Evolutionary conservation across 768 basidiomycete genomes (phyloP).

Genomic region (Melanogaster broomeanus): DNA sequence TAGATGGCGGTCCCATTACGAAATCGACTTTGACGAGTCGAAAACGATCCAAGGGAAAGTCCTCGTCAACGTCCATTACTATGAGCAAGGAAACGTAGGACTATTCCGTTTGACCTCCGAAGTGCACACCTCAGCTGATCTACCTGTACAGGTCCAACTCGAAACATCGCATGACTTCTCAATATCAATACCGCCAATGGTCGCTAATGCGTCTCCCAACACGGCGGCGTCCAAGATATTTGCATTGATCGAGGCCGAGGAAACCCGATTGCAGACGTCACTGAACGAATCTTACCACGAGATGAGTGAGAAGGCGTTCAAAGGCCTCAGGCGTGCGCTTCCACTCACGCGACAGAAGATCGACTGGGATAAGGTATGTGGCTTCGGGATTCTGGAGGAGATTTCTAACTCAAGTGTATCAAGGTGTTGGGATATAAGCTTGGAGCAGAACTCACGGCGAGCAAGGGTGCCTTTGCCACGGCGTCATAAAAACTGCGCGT

Average conservation of each 20-base stretch:
- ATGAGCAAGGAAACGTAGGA: constrained; percentile 93
- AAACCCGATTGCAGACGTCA: constrained; percentile 75
- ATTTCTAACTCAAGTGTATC: not conserved
- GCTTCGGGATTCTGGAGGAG: not conserved
- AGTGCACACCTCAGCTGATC: not conserved
- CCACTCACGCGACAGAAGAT: constrained; percentile 92
- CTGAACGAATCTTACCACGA: constrained; percentile 83
- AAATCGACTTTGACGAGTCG: constrained; percentile 59
- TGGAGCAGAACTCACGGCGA: constrained; percentile 72
- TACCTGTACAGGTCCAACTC: constrained; percentile 78
- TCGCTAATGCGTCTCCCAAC: constrained; percentile 50
- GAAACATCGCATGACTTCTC: constrained; percentile 69
- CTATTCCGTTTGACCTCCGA: not conserved
- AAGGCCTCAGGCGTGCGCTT: constrained; percentile 83
- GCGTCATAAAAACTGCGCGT: constrained; percentile 21
- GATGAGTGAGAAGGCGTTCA: constrained; percentile 94
- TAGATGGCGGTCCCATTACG: constrained; percentile 90
- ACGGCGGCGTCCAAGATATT: constrained; percentile 70
- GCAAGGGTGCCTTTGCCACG: constrained; percentile 52
- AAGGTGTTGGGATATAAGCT: constrained; percentile 67
- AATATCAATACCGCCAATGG: constrained; percentile 60
- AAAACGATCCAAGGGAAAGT: constrained; percentile 71
- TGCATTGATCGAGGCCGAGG: constrained; percentile 80
- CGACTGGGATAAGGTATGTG: constrained; percentile 88
- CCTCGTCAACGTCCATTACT: constrained; percentile 90